Evolutionary conservation across 2,329 filamentous ascomycete genomes (phyloP).

Genomic region (Xylariaceae sp.): DNA sequence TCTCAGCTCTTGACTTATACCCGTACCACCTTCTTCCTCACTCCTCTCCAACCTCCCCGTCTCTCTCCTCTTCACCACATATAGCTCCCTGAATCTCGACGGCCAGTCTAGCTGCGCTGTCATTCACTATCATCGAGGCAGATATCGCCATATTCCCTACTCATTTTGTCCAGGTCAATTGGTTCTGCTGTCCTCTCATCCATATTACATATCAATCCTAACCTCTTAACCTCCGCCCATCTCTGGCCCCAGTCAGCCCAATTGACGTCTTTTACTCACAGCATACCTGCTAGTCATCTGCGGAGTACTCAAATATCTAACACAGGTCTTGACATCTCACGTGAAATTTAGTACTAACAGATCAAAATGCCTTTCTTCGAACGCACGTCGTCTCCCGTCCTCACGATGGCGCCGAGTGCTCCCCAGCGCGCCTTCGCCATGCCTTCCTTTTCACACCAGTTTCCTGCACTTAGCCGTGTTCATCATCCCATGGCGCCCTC

Average conservation of each 20-base stretch:
- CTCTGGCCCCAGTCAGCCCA: constrained; percentile 8
- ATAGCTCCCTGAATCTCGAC: neutral
- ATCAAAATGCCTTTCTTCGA: constrained; percentile 35
- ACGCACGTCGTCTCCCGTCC: constrained; percentile 34
- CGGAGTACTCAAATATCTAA: constrained; percentile 21
- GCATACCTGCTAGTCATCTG: constrained; percentile 7
- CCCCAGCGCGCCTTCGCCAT: constrained; percentile 39
- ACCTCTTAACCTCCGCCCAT: constrained; percentile 7
- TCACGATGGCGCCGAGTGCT: constrained; percentile 41
- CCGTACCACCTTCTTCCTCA: constrained; percentile 2
- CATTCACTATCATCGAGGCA: constrained; percentile 2
- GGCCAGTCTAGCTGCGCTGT: constrained; percentile 5
- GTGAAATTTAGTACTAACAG: constrained; percentile 30
- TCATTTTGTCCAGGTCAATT: constrained; percentile 27
- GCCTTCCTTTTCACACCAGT: constrained; percentile 36
- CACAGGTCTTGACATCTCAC: constrained; percentile 28
- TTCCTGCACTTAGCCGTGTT: constrained; percentile 29
- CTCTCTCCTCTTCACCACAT: constrained; percentile 1
- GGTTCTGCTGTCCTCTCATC: constrained; percentile 8
- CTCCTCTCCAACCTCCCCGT: neutral
- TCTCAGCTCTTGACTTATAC: constrained; percentile 13
- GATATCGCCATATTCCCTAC: constrained; percentile 16
- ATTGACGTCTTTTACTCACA: constrained; percentile 16
- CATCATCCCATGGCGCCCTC: constrained; percentile 33
- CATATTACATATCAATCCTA: constrained; percentile 8